phyloP scores from a whole-genome alignment of 2,329 filamentous ascomycete genomes.

The Dactylellina drechsleri region DNA sequence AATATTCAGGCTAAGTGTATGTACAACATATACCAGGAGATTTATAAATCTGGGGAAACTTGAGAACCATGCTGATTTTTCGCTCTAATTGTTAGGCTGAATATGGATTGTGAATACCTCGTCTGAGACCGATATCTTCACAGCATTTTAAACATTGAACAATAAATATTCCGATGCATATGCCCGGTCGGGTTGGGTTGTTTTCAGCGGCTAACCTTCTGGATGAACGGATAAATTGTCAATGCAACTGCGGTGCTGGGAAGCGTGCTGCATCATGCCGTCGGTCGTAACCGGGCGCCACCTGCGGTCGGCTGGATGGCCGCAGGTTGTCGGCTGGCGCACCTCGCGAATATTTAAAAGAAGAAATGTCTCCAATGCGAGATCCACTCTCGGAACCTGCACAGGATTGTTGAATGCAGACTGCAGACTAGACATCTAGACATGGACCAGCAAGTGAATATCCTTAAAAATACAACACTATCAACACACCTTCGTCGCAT shows the following conservation, averaged over 20 bases:
- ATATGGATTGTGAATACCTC: neutral
- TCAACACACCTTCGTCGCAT: too few species aligned
- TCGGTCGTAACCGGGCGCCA: slow-evolving; percentile 3
- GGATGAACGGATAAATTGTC: slow-evolving; percentile 40
- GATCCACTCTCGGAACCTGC: too few species aligned
- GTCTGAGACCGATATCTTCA: too few species aligned
- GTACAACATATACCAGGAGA: neutral
- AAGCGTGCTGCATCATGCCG: slow-evolving; percentile 14
- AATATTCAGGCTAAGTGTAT: slow-evolving; percentile 41
- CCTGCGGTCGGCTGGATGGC: too few species aligned
- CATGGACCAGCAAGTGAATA: too few species aligned
- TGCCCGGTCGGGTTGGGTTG: slow-evolving; percentile 20
- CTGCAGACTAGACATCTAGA: too few species aligned
- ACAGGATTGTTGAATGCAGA: too few species aligned
- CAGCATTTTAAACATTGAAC: slow-evolving; percentile 1
- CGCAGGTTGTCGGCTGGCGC: too few species aligned
- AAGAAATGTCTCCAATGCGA: too few species aligned
- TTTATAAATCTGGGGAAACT: slow-evolving; percentile 43
- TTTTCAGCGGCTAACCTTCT: slow-evolving; percentile 18
- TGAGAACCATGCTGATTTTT: slow-evolving; percentile 17
- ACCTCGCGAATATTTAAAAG: too few species aligned
- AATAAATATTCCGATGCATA: slow-evolving; percentile 11
- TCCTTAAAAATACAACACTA: too few species aligned
- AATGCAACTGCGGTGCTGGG: slow-evolving; percentile 1
- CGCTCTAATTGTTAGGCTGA: slow-evolving; percentile 25